A percentile compares a stretch with the other conserved stretches of the same genome.
Evolutionary conservation across 1,139 yeast genomes (phyloP).

Genomic region (Saccharomyces hybrid): DNA sequence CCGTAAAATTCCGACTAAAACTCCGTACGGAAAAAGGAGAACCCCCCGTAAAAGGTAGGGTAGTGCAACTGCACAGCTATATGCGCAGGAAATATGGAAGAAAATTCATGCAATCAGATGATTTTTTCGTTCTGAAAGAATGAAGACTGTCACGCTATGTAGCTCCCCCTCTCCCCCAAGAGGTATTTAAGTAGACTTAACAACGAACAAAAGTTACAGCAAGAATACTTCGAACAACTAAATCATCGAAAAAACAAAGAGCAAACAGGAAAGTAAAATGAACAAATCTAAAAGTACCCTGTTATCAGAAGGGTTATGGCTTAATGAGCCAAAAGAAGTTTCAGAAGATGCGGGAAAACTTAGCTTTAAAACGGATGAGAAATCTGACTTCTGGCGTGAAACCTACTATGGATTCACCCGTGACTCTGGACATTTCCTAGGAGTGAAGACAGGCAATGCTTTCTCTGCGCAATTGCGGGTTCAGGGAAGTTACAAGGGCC

Average conservation of each 20-base stretch:
- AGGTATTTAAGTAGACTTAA: neutral
- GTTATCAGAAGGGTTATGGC: neutral
- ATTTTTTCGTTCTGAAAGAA: neutral
- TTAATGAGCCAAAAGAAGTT: neutral
- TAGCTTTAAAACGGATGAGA: constrained; percentile 2
- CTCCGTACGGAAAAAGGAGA: neutral
- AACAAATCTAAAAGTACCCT: neutral
- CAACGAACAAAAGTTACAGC: neutral
- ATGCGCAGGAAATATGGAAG: neutral
- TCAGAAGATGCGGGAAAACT: neutral
- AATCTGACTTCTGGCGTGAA: constrained; percentile 7
- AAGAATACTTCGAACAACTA: neutral
- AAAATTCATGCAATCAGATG: neutral
- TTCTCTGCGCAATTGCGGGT: constrained; percentile 4
- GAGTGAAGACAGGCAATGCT: constrained; percentile 2
- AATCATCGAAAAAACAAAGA: neutral
- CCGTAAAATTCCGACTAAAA: neutral
- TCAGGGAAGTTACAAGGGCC: constrained; percentile 2
- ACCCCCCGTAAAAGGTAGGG: neutral
- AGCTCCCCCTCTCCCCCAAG: neutral
- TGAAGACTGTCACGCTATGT: neutral
- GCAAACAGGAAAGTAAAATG: neutral
- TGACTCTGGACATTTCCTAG: constrained; percentile 5
- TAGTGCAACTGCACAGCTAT: neutral
- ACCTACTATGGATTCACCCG: constrained; percentile 5